Evolutionary conservation across 345 rosid genomes (phyloP).

Genomic region (Populus nigra): DNA sequence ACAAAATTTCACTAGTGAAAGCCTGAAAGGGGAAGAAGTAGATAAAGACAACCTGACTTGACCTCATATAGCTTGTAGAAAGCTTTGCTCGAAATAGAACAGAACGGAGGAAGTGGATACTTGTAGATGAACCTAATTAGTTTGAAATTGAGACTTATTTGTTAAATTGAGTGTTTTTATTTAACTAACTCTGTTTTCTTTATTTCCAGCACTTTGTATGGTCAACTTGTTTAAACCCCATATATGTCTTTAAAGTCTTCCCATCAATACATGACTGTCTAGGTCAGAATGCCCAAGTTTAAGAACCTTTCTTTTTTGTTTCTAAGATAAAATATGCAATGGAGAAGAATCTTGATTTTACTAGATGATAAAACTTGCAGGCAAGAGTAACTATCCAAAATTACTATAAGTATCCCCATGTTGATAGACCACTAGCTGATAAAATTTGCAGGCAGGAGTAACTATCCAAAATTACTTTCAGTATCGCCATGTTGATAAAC

Average conservation of each 20-base stretch:
- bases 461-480: constrained; percentile 49
- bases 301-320: neutral
- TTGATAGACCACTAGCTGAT: constrained; percentile 29
- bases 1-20: neutral
- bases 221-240: neutral
- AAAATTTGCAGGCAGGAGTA: constrained; percentile 43
- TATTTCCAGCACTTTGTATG: neutral
- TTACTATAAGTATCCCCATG: constrained; percentile 43
- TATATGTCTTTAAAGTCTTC: neutral
- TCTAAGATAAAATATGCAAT: neutral
- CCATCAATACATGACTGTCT: neutral
- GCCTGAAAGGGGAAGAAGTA: neutral
- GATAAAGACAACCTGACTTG: neutral
- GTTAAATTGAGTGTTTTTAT: no score
- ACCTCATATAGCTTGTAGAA: neutral
- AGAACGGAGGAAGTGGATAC: neutral
- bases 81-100: neutral
- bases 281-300: neutral
- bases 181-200: no score
- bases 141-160: neutral
- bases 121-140: neutral
- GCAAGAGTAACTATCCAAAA: constrained; percentile 57
- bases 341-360: neutral
- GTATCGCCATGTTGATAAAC: constrained; percentile 46
- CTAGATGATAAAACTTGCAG: constrained; percentile 22